Percentiles rank a stretch among this genome's conserved stretches.
Evolutionary conservation across 2,329 filamentous ascomycete species (phyloP).

Genomic region (Alternaria solani): DNA sequence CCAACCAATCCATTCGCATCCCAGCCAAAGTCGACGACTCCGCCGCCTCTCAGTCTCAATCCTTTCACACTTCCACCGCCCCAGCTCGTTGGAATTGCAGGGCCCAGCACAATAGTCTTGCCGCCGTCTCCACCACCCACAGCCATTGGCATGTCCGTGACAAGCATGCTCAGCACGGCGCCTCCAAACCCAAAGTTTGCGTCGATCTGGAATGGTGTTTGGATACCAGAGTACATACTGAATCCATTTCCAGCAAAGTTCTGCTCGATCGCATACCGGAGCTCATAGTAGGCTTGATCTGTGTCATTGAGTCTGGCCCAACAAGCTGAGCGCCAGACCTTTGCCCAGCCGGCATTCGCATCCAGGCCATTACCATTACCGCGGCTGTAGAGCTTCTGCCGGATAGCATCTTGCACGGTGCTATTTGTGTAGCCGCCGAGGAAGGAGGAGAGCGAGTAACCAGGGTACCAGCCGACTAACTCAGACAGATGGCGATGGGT

Average conservation of each 20-base stretch:
- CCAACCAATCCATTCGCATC: conserved; percentile 50
- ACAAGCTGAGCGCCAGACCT: conserved; percentile 65
- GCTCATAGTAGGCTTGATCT: conserved; percentile 57
- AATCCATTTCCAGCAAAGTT: conserved; percentile 63
- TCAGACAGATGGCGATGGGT: conserved; percentile 65
- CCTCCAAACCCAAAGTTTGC: conserved; percentile 67
- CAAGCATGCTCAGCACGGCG: conserved; percentile 61
- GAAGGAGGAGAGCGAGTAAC: conserved; percentile 58
- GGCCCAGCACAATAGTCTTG: conserved; percentile 56
- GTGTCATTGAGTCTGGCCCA: conserved; percentile 65
- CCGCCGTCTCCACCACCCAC: conserved; percentile 16
- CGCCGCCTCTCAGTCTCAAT: conserved; percentile 56
- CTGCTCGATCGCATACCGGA: conserved; percentile 58
- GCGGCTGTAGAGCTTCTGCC: conserved; percentile 56
- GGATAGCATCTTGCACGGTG: conserved; percentile 56
- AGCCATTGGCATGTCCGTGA: conserved; percentile 57
- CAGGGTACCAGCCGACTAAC: conserved; percentile 65
- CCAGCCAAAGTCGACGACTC: conserved; percentile 57
- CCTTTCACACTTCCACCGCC: conserved; percentile 56
- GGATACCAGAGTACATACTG: conserved; percentile 59
- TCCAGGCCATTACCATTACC: conserved; percentile 58
- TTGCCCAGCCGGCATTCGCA: conserved; percentile 65
- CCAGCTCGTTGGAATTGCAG: conserved; percentile 59
- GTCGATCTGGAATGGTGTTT: conserved; percentile 65
- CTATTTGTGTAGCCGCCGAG: conserved; percentile 55